These are phyloP conservation scores for Hypoxylon sp. DNA, from an alignment of 2,329 filamentous ascomycete genomes.

Conservation along the genomic window DNA sequence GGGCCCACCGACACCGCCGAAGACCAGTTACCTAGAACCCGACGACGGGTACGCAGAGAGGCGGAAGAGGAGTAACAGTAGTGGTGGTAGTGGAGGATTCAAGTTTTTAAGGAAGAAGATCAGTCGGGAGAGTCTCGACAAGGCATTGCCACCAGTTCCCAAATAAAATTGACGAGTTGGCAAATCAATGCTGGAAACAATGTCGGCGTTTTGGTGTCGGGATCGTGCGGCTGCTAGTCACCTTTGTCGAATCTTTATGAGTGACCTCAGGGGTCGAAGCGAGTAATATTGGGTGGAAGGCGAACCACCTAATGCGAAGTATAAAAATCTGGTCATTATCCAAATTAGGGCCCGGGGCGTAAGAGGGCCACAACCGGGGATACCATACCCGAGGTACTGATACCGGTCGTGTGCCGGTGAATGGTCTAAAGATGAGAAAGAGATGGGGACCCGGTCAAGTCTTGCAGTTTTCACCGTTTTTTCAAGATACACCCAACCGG, in stretches of 20 bases:
- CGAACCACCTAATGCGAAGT: slow-evolving; percentile 30
- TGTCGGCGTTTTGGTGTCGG: slow-evolving; percentile 32
- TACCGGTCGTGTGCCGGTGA: neutral
- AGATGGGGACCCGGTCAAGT: slow-evolving; percentile 8
- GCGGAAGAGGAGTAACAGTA: slow-evolving; percentile 48
- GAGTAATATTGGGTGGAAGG: slow-evolving; percentile 25
- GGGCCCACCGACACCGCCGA: slow-evolving; percentile 63
- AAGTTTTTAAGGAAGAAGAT: slow-evolving; percentile 56
- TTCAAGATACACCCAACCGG: slow-evolving; percentile 4
- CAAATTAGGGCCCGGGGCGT: slow-evolving; percentile 13
- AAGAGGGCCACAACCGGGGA: neutral
- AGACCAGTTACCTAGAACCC: slow-evolving; percentile 56
- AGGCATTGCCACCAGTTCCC: slow-evolving; percentile 71
- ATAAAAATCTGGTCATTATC: slow-evolving; percentile 24
- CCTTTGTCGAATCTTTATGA: slow-evolving; percentile 21
- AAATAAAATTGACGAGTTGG: slow-evolving; percentile 28
- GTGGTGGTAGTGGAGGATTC: slow-evolving; percentile 45
- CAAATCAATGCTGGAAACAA: slow-evolving; percentile 5
- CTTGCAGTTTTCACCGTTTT: slow-evolving; percentile 6
- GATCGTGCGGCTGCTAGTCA: slow-evolving; percentile 14
- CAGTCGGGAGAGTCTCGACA: slow-evolving; percentile 71
- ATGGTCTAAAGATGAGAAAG: slow-evolving; percentile 12
- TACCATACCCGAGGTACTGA: neutral
- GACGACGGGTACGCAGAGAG: slow-evolving; percentile 61
- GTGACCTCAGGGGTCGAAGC: slow-evolving; percentile 16